These are phyloP conservation scores for Fusarium sp. DNA, from an alignment of 2,329 filamentous ascomycete genomes.

Conservation along the genomic window DNA sequence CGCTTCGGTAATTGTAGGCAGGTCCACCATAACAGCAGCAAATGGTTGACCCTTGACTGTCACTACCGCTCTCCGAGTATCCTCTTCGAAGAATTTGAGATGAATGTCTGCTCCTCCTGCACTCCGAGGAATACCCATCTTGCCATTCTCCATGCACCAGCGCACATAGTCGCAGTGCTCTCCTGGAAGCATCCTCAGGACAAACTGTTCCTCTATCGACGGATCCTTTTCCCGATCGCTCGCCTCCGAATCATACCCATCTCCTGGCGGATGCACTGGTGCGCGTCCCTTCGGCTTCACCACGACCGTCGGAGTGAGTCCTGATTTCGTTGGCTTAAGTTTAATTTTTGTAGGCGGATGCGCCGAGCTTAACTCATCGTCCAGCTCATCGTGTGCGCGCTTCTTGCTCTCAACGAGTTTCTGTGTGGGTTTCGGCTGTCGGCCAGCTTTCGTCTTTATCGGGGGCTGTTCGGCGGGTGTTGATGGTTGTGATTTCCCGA, in stretches of 20 bases:
- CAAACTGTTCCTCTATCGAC: slow-evolving; percentile 87
- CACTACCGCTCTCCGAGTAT: slow-evolving; percentile 78
- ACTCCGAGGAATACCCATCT: slow-evolving; percentile 73
- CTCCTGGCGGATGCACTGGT: slow-evolving; percentile 77
- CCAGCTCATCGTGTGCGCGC: slow-evolving; percentile 67
- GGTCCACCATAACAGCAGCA: slow-evolving; percentile 82
- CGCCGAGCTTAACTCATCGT: slow-evolving; percentile 53
- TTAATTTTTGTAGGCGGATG: slow-evolving; percentile 65
- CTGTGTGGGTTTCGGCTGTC: slow-evolving; percentile 68
- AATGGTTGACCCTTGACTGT: slow-evolving; percentile 77
- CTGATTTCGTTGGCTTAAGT: slow-evolving; percentile 55
- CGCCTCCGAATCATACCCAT: slow-evolving; percentile 96
- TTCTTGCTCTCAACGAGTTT: slow-evolving; percentile 70
- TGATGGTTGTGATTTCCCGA: slow-evolving; percentile 53
- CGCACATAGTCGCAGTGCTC: slow-evolving; percentile 87
- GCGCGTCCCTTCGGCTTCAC: slow-evolving; percentile 75
- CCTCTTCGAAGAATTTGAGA: slow-evolving; percentile 81
- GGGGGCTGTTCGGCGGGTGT: slow-evolving; percentile 51
- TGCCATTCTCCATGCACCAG: slow-evolving; percentile 79
- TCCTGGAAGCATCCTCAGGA: slow-evolving; percentile 88
- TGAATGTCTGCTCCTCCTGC: slow-evolving; percentile 80
- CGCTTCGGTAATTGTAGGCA: slow-evolving; percentile 87
- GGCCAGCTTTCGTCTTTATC: slow-evolving; percentile 68
- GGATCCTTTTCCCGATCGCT: slow-evolving; percentile 91
- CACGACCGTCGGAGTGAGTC: slow-evolving; percentile 52